Evolutionary conservation across 495 filamentous ascomycete genomes (phyloP), one percentile per base, ranked within the genome.

Genomic region (Sordaria brevicollis): DNA sequence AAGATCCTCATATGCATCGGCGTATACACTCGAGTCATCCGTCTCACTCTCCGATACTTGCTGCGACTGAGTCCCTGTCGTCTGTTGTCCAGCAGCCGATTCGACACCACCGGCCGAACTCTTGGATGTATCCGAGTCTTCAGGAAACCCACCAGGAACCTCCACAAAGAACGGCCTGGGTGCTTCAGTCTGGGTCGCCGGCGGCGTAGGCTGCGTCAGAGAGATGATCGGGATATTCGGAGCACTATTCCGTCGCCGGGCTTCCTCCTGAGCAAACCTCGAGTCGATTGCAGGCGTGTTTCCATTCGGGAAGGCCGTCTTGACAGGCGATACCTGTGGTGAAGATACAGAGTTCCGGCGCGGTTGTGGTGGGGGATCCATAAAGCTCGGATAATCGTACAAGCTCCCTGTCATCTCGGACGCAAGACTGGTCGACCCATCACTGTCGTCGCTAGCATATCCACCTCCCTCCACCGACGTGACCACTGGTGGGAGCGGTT

Each of bases 1-100:
- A 2, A 91, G 79, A 68, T 93, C 91, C 75, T 97, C 93, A 49
- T 89, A 89, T 3, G 93, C 93, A 83, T 97, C 93, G 74, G 92
- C 95, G 78, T 94, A 97, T 65, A 94, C 85, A 78, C 91, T 94
- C 17, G 35, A 84, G 49, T 65, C 17, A 68, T 80, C 79, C 19
- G 75, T 72, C 15, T 74, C 72, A 31, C 77, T 75, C 19, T 71
- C 65, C n/a, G 38, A 35, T 11, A 15, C 6, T 5, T 33, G 33
- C 4, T 54, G 54, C 7, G 65, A 15, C 15, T 65, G 54, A 25
- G 35, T 69, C 33, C 49, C 68, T 17, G 21, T 62, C 25, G 49
- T 62, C 49, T 62, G 49, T 62, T 62, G 49, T 31, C 49, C 49
- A 62, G 21, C 17, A 17, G 25, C 49, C 17, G 29, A 29, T 31